Evolutionary conservation across 1,284 basidiomycete genomes (phyloP), one percentile per base, ranked within the genome.

Genomic region (Leccinum subrobustum): DNA sequence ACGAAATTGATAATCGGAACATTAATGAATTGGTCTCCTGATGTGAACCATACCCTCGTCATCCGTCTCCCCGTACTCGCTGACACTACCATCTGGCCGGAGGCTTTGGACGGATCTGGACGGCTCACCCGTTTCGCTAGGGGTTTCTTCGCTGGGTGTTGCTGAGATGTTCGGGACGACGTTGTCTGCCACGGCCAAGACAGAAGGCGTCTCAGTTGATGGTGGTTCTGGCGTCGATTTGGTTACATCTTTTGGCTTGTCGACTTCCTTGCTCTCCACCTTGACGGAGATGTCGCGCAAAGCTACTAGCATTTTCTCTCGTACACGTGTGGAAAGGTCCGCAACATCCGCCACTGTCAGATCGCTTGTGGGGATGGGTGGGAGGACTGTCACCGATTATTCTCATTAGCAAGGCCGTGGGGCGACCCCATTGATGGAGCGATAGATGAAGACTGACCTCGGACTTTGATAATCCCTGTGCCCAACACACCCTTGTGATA

Each of bases 401-500:
- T 58, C 58, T 44, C 14, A 62, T 72, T 52, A 69, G 51, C 48
- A 47, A 61, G 33, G 48, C n/a, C 39, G 56, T 56, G 54, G 20
- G 53, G 54, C 23, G 47, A 54, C 48, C 27, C n/a, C 31, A 33
- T 35, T n/a, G 42, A 56, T 52, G 39, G 55, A 62, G 42, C 27
- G 54, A 53, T 47, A 50, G 51, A 56, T 23, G 27, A 51, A 8
- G 37, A 73, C 88, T 67, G 67, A 96, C 95, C 92, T 83, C 86
- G 87, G 65, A 98, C 82, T 71, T 85, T 91, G 62, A 98, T 79
- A 20, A 81, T 83, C 0, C 96, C 96, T 33, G 80, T 76, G 47
- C 91, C 88, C 68, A 98, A 94, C 14, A 91, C 79, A 53, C 87
- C 88, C 67, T 86, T 83, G 63, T 85, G 87, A 76, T 96, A 97